A percentile compares a stretch with the other conserved stretches of the same genome.
Evolutionary conservation across 2,329 filamentous ascomycete genomes (phyloP).

Genomic region (Aspergillus uvarum): DNA sequence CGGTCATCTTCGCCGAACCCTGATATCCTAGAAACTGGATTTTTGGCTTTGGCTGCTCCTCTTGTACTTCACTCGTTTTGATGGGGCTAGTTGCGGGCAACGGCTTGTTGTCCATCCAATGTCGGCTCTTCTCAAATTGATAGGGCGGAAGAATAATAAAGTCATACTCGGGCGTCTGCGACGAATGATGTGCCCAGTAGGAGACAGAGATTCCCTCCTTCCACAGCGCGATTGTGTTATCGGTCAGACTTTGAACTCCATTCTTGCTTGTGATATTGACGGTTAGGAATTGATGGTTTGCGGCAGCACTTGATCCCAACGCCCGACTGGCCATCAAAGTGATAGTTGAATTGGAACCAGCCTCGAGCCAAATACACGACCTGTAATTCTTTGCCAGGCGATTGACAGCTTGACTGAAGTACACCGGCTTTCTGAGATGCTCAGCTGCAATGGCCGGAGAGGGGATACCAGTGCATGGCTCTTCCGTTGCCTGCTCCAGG

Average conservation of each 20-base stretch:
- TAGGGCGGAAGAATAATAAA: conserved; percentile 43
- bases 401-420: conserved; percentile 45
- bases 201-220: conserved; percentile 33
- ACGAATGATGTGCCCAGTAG: conserved; percentile 41
- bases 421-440: conserved; percentile 45
- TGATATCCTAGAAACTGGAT: conserved; percentile 16
- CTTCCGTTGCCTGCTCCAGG: conserved; percentile 21
- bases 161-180: conserved; percentile 28
- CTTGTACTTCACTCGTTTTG: background rate
- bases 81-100: background rate
- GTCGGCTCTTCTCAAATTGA: conserved; percentile 44
- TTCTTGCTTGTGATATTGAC: conserved; percentile 15
- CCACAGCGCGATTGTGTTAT: conserved; percentile 42
- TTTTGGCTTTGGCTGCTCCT: background rate
- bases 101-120: conserved; percentile 39
- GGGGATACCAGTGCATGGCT: background rate
- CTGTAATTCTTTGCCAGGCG: conserved; percentile 32
- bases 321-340: conserved; percentile 35
- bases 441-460: conserved; percentile 7
- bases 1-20: conserved; percentile 1
- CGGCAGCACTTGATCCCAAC: conserved; percentile 7
- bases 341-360: conserved; percentile 40
- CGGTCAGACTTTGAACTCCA: conserved; percentile 22
- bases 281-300: conserved; percentile 18
- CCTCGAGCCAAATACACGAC: conserved; percentile 40